Conservation (phyloP, 345 rosid species). For the Limnanthes douglasii region DNA sequence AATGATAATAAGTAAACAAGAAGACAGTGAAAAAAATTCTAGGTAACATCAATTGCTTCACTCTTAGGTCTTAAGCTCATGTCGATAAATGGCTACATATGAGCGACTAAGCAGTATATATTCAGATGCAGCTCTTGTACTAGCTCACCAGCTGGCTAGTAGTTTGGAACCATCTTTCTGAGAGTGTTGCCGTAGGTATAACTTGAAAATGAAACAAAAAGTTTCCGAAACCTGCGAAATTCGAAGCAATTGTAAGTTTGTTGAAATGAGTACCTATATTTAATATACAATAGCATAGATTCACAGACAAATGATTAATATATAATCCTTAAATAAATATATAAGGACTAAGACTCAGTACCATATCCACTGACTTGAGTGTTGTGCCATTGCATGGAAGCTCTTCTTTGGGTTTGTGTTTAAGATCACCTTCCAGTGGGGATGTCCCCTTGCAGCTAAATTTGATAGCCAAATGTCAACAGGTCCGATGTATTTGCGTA, state of each 20-base stretch:
- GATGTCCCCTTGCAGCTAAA: conserved; percentile 8
- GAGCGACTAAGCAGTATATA: too few relatives aligned
- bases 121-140: too few relatives aligned
- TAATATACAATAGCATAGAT: too few relatives aligned
- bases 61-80: too few relatives aligned
- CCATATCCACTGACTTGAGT: conserved; percentile 87
- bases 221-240: conserved; percentile 64
- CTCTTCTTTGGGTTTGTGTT: conserved; percentile 49
- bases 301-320: too few relatives aligned
- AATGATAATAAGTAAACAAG: too few relatives aligned
- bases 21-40: too few relatives aligned
- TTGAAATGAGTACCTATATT: background rate
- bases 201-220: conserved; percentile 69
- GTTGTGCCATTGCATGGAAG: conserved; percentile 66
- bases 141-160: too few relatives aligned
- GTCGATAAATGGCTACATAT: too few relatives aligned
- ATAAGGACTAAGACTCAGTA: conserved; percentile 15
- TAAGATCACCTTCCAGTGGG: conserved; percentile 10
- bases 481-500: conserved; percentile 76
- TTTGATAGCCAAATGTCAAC: conserved; percentile 54
- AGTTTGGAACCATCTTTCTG: too few relatives aligned
- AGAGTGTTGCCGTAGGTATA: conserved; percentile 51
- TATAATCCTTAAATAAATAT: background rate
- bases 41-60: too few relatives aligned
- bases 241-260: background rate